A percentile compares a stretch with the other conserved stretches of the same genome.
Conservation (phyloP, 2,329 filamentous ascomycete species). For the Clarireedia hainanense region DNA sequence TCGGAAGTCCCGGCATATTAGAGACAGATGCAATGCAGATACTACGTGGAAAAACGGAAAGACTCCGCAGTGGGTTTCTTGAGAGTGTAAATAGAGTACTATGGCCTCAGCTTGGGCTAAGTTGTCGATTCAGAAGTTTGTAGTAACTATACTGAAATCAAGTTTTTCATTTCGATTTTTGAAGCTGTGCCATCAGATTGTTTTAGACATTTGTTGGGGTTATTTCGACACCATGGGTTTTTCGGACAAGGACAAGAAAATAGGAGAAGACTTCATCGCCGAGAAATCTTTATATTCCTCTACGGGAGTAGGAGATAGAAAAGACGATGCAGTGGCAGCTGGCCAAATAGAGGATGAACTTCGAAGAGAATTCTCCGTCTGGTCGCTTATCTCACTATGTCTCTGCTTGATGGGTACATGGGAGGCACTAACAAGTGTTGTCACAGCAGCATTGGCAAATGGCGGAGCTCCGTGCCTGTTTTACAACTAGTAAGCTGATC, state of each 20-base stretch:
- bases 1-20: too few relatives aligned
- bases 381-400: slow-evolving; percentile 34
- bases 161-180: background rate
- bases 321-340: background rate
- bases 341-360: slow-evolving; percentile 22
- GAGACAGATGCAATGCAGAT: too few relatives aligned
- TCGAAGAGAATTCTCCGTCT: slow-evolving; percentile 32
- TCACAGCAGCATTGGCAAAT: slow-evolving; percentile 36
- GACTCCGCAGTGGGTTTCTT: background rate
- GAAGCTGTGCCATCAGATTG: background rate
- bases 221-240: background rate
- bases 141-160: background rate
- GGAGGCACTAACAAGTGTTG: slow-evolving; percentile 28
- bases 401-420: slow-evolving; percentile 6
- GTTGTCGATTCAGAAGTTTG: background rate
- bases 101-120: too few relatives aligned
- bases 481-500: slow-evolving; percentile 33
- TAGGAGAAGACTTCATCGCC: background rate
- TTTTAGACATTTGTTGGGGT: background rate
- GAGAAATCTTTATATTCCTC: background rate
- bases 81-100: too few relatives aligned
- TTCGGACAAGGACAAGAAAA: background rate
- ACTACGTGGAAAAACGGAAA: background rate
- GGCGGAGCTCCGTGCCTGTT: slow-evolving; percentile 40
- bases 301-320: background rate